Percentiles rank a stretch among this genome's conserved stretches.
phyloP scores from a whole-genome alignment of 345 rosid species.

The Diplotaxis tenuifolia region DNA sequence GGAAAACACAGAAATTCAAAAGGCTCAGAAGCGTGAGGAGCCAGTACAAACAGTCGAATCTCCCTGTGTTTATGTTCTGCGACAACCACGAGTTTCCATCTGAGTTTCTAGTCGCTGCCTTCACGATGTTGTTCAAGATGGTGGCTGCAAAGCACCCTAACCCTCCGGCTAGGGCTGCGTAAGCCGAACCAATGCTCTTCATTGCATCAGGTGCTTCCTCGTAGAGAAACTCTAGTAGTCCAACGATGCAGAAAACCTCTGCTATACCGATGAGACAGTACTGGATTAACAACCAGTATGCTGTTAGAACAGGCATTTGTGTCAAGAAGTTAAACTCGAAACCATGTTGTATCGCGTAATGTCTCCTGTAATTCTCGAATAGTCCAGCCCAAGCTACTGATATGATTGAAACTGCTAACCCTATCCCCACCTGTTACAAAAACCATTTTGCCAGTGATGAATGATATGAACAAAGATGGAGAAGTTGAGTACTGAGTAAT shows the following conservation, averaged over 20 bases:
- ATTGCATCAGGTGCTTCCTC: conserved; percentile 96
- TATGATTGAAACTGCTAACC: conserved; percentile 61
- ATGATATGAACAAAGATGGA: not conserved
- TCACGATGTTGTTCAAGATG: conserved; percentile 68
- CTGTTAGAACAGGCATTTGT: conserved; percentile 65
- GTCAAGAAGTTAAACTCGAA: conserved; percentile 53
- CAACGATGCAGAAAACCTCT: conserved; percentile 83
- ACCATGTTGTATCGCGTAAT: conserved; percentile 63
- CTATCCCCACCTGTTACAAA: conserved; percentile 54
- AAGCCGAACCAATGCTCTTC: conserved; percentile 96
- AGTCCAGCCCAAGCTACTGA: conserved; percentile 74
- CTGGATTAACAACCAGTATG: conserved; percentile 82
- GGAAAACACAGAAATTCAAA: conserved; percentile 63
- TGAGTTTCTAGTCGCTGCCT: conserved; percentile 53
- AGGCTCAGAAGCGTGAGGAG: conserved; percentile 59
- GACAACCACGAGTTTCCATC: conserved; percentile 67
- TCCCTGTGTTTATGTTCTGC: conserved; percentile 76
- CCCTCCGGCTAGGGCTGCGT: conserved; percentile 85
- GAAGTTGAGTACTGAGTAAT: not conserved
- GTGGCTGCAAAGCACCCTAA: conserved; percentile 80
- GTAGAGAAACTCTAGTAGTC: conserved; percentile 75
- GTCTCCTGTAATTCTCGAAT: conserved; percentile 74
- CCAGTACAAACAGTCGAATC: conserved; percentile 82
- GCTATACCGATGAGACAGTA: conserved; percentile 86
- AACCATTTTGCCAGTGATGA: not conserved